Evolutionary conservation across 345 rosid species (phyloP).

Genomic region (Corymbia maculata): DNA sequence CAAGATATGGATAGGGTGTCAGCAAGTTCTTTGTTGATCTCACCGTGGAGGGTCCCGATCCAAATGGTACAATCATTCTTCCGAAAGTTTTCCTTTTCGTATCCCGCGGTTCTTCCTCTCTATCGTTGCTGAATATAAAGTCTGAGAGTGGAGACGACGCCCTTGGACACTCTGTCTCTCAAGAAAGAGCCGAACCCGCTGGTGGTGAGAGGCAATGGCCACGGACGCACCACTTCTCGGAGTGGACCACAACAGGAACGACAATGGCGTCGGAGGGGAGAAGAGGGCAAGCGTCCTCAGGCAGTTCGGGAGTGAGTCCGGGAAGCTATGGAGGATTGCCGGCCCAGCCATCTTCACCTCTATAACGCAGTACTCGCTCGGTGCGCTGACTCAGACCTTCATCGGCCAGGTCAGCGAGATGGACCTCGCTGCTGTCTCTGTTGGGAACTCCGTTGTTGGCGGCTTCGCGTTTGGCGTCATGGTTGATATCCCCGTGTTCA

Average conservation of each 20-base stretch:
- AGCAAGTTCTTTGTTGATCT: neutral
- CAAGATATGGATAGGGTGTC: neutral
- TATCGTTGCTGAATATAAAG: neutral
- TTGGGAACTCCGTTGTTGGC: slow-evolving; percentile 72
- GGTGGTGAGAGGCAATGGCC: neutral
- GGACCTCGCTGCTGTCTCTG: slow-evolving; percentile 83
- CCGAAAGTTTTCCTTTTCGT: neutral
- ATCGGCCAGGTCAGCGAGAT: slow-evolving; percentile 62
- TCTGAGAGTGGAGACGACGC: neutral
- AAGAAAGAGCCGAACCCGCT: neutral
- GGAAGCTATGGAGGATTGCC: slow-evolving; percentile 64
- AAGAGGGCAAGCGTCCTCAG: slow-evolving; percentile 1
- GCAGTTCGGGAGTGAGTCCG: slow-evolving; percentile 58
- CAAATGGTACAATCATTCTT: neutral
- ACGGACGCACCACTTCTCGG: neutral
- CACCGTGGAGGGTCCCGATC: neutral
- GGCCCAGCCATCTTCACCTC: slow-evolving; percentile 86
- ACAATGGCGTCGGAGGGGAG: neutral
- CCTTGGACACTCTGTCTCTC: neutral
- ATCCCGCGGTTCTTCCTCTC: neutral
- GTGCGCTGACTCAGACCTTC: slow-evolving; percentile 80
- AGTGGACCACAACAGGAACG: neutral
- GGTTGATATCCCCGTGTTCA: slow-evolving; percentile 16
- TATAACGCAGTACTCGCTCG: slow-evolving; percentile 68
- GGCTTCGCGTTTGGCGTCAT: slow-evolving; percentile 79